phyloP scores from a whole-genome alignment of 805 yeast species.

The Myxozyma neotropica region DNA sequence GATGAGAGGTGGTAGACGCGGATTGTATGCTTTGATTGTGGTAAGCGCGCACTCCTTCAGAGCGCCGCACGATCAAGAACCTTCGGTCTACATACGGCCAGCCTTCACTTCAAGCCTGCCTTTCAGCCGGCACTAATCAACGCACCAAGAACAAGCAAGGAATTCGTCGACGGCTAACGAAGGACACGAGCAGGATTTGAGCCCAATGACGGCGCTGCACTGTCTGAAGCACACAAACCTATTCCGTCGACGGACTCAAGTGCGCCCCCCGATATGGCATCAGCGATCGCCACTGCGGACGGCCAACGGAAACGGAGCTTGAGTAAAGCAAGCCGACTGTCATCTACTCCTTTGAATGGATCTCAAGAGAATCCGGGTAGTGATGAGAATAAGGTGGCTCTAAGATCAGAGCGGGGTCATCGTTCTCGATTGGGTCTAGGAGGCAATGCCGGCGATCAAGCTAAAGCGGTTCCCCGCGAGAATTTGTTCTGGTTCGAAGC shows the following conservation, averaged over 20 bases:
- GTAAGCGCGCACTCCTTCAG: background rate
- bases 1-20: no score
- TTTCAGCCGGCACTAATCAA: no score
- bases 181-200: background rate
- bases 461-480: background rate
- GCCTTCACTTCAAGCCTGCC: no score
- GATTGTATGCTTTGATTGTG: background rate
- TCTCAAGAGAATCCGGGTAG: background rate
- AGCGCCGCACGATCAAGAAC: background rate
- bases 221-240: background rate
- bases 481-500: conserved; percentile 24
- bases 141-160: no score
- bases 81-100: no score
- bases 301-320: background rate
- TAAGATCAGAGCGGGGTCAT: conserved; percentile 3
- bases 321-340: background rate
- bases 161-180: background rate
- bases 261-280: background rate
- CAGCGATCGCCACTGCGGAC: background rate
- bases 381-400: background rate
- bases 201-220: conserved; percentile 1
- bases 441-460: background rate
- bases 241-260: conserved; percentile 1
- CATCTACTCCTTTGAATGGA: background rate
- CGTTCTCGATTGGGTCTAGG: background rate